phyloP scores from a whole-genome alignment of 129 eudicot species.

The Tanacetum coccineum region DNA sequence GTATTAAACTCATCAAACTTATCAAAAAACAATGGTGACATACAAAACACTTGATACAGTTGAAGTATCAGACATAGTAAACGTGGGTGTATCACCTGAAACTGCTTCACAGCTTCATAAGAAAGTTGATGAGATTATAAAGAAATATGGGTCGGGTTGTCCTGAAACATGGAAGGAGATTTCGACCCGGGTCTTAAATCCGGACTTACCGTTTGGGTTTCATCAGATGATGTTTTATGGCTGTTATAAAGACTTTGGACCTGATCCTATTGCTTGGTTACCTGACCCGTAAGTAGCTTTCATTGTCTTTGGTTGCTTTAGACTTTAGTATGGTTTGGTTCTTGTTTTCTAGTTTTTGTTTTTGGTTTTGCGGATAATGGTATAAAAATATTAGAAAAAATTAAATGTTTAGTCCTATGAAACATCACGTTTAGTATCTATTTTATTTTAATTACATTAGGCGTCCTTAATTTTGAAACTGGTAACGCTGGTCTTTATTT shows the following conservation, averaged over 20 bases:
- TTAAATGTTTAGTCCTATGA: no score
- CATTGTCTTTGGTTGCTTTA: neutral
- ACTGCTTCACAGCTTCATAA: slow-evolving; percentile 47
- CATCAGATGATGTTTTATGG: slow-evolving; percentile 94
- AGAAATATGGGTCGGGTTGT: slow-evolving; percentile 43
- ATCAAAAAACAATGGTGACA: slow-evolving; percentile 33
- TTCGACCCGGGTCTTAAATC: slow-evolving; percentile 48
- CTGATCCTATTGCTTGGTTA: slow-evolving; percentile 90
- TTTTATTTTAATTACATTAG: no score
- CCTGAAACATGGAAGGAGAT: slow-evolving; percentile 66
- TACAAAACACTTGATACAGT: slow-evolving; percentile 66
- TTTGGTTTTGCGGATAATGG: neutral
- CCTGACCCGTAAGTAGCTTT: slow-evolving; percentile 59
- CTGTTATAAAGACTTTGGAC: slow-evolving; percentile 67
- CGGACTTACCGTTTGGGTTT: slow-evolving; percentile 66
- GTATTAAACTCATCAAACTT: no score
- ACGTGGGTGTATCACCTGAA: slow-evolving; percentile 42
- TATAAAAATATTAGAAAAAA: no score
- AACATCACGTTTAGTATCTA: no score
- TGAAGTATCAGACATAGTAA: slow-evolving; percentile 46
- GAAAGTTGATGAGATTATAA: slow-evolving; percentile 43
- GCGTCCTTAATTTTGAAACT: no score
- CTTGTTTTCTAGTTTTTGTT: neutral
- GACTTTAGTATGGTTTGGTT: neutral
- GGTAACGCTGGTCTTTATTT: no score